These are phyloP conservation scores for Suillus spraguei DNA, from an alignment of 768 basidiomycete species.

Conservation along the genomic window DNA sequence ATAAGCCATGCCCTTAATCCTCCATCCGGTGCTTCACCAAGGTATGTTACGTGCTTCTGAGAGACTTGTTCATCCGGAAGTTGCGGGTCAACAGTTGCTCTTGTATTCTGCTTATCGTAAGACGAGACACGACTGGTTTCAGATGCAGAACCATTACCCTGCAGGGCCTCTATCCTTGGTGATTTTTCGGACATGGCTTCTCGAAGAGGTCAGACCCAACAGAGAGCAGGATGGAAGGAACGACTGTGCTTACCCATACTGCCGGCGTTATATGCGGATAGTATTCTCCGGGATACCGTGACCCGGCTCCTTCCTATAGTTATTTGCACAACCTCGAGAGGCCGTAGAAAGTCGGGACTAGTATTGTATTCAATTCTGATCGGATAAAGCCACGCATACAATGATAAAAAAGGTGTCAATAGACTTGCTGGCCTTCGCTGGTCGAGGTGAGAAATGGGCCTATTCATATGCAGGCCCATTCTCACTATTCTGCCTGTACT, in stretches of 20 bases:
- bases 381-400: not conserved
- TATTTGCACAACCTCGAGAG: not conserved
- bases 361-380: not conserved
- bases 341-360: not conserved
- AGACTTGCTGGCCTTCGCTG: not conserved
- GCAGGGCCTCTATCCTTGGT: not conserved
- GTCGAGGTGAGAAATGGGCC: not conserved
- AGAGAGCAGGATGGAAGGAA: not conserved
- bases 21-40: slow-evolving; percentile 30
- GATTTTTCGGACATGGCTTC: not conserved
- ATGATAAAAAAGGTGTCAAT: not conserved
- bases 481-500: too few species aligned
- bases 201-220: not conserved
- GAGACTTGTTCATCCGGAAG: not conserved
- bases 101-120: not conserved
- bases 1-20: slow-evolving; percentile 34
- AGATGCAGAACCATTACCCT: not conserved
- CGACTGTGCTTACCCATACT: not conserved
- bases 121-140: not conserved
- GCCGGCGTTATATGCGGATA: not conserved
- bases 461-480: not conserved
- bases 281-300: not conserved
- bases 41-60: slow-evolving; percentile 22
- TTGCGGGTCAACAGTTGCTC: slow-evolving; percentile 4
- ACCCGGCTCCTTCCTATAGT: not conserved